phyloP scores from a whole-genome alignment of 2,329 filamentous ascomycete species.

The Hawksworthiomyces lignivorus region DNA sequence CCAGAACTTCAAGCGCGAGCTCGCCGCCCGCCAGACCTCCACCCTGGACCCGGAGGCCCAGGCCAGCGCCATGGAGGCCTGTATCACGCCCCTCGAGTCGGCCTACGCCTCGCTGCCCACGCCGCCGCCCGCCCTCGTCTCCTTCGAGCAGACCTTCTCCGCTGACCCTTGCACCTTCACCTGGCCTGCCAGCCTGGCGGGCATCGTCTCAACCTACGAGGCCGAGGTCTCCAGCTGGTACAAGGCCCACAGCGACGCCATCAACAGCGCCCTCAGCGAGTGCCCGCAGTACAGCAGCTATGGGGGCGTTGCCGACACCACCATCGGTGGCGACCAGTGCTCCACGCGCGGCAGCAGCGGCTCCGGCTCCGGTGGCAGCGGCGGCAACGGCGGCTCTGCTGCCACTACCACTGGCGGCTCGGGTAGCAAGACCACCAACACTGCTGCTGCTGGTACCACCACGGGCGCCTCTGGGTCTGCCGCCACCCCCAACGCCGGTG shows the following conservation, averaged over 20 bases:
- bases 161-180: constrained; percentile 18
- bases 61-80: constrained; percentile 5
- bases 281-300: constrained; percentile 19
- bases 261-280: constrained; percentile 16
- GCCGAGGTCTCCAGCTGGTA: constrained; percentile 18
- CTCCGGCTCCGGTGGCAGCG: not conserved
- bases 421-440: not conserved
- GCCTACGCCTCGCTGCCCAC: constrained; percentile 19
- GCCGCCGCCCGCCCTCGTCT: constrained; percentile 15
- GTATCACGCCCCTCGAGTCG: constrained; percentile 14
- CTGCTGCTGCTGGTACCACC: not conserved
- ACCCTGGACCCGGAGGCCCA: not conserved
- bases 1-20: constrained; percentile 11
- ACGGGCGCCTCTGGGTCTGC: not conserved
- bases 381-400: not conserved
- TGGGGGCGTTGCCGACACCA: not conserved
- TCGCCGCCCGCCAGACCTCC: constrained; percentile 20
- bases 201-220: constrained; percentile 17
- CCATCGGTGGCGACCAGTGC: not conserved
- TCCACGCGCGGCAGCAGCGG: not conserved
- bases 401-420: too few relatives aligned
- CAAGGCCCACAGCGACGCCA: constrained; percentile 14
- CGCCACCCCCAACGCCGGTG: constrained; percentile 5
- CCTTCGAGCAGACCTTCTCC: constrained; percentile 14
- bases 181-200: constrained; percentile 17